Evolutionary conservation across 2,329 filamentous ascomycete species (phyloP), one percentile per base, ranked within the genome.

Genomic region (Fusarium musae): DNA sequence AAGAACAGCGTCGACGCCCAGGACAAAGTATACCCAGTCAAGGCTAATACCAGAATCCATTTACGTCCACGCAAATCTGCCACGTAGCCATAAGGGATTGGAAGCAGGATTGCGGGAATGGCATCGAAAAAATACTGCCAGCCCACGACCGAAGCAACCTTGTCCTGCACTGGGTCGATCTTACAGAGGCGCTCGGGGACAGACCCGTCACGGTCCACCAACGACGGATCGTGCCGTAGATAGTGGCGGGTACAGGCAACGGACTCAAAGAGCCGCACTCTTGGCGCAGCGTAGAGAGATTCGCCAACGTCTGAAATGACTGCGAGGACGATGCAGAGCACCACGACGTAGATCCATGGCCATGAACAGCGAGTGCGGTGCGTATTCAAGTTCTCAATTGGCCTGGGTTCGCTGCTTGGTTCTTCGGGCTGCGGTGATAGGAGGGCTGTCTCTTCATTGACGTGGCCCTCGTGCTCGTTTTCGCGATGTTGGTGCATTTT

Each of bases 41-140:
- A 40, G 4, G 57, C 57, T 15, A 59, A 34, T 26, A 59, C 57
- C 17, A 59, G 44, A 4, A 59, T 59, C 44, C 57, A 59, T 53
- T 59, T 59, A 12, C 57, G 57, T 10, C 57, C 57, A 40, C 26
- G 36, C 44, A 59, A 53, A 26, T 59, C 57, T 8, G 57, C 57
- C 1, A 59, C 36, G 34, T 59, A 59, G 5, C 44, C 44, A 11
- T 53, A 59, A 16, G 57, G 57, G 4, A 59, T 59, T 15, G 57
- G 57, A 59, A 59, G 44, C 28, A 59, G 11, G 16, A 59, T 59
- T 1, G 57, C 44, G 26, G 57, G 57, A 19, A 59, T 59, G 9
- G 57, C 57, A 59, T 59, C 57, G 12, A 59, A 59, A 59, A 59
- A 59, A 26, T 59, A 59, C 57, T 59, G 44, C 57, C 57, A 59